Evolutionary conservation across 305 asterid species (phyloP).

Genomic region (Striga hermonthica): DNA sequence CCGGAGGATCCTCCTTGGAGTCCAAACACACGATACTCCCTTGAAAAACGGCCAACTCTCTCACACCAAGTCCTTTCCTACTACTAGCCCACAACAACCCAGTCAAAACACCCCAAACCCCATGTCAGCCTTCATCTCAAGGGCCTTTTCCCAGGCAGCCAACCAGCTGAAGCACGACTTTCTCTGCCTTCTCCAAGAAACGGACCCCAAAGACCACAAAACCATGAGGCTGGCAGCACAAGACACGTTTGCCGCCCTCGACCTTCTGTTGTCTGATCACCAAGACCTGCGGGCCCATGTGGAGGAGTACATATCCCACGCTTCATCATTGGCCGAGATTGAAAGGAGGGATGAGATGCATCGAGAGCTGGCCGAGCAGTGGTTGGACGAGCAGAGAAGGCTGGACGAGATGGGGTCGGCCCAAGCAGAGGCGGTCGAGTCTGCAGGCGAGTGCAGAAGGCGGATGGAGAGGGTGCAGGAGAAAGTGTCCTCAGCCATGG

Average conservation of each 20-base stretch:
- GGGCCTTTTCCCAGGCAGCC: slow-evolving; percentile 41
- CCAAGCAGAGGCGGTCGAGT: slow-evolving; percentile 28
- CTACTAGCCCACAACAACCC: slow-evolving; percentile 20
- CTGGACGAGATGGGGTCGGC: slow-evolving; percentile 31
- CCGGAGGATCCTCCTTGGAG: slow-evolving; percentile 24
- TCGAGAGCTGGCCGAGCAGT: slow-evolving; percentile 30
- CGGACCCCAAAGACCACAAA: slow-evolving; percentile 37
- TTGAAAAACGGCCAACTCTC: slow-evolving; percentile 12
- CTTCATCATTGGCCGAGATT: slow-evolving; percentile 39
- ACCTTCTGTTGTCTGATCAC: slow-evolving; percentile 31
- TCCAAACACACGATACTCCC: slow-evolving; percentile 13
- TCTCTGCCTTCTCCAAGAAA: slow-evolving; percentile 32
- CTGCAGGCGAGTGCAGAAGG: slow-evolving; percentile 5
- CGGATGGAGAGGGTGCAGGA: slow-evolving; percentile 25
- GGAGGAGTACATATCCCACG: slow-evolving; percentile 36
- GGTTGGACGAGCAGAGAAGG: slow-evolving; percentile 34
- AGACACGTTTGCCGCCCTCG: slow-evolving; percentile 47
- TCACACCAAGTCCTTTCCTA: background rate
- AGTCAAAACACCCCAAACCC: background rate
- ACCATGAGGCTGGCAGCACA: slow-evolving; percentile 45
- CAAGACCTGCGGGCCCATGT: slow-evolving; percentile 35
- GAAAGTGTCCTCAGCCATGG: slow-evolving; percentile 33
- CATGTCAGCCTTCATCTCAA: slow-evolving; percentile 37
- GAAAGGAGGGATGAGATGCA: slow-evolving; percentile 30
- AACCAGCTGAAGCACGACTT: slow-evolving; percentile 40